A percentile compares a stretch with the other conserved stretches of the same genome.
Evolutionary conservation across 192 early-diverging fungal genomes (phyloP).

Genomic region (Backusella circina): DNA sequence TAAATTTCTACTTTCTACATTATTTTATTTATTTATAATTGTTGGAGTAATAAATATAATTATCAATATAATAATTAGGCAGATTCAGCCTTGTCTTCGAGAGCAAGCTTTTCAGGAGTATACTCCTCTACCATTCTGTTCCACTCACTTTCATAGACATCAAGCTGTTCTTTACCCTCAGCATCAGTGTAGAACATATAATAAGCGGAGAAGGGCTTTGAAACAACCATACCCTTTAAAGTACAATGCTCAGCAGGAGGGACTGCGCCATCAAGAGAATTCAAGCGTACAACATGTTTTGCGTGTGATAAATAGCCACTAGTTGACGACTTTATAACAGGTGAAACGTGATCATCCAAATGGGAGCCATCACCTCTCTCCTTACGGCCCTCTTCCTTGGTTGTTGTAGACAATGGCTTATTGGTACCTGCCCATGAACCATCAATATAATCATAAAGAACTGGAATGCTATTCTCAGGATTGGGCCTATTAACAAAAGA

Average conservation of each 20-base stretch:
- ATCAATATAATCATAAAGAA: conserved; percentile 16
- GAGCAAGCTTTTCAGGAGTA: conserved; percentile 6
- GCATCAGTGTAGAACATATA: conserved; percentile 19
- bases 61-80: neutral
- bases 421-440: conserved; percentile 19
- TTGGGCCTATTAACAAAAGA: conserved; percentile 10
- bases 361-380: conserved; percentile 18
- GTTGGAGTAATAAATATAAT: neutral
- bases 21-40: neutral
- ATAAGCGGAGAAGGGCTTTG: conserved; percentile 19
- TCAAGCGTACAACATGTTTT: conserved; percentile 13
- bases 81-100: neutral
- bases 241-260: conserved; percentile 3
- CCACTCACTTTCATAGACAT: neutral
- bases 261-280: conserved; percentile 9
- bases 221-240: conserved; percentile 9
- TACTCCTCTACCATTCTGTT: conserved; percentile 11
- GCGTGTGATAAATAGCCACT: conserved; percentile 23
- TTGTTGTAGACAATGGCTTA: conserved; percentile 13
- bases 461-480: conserved; percentile 1
- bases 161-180: neutral
- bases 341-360: conserved; percentile 21
- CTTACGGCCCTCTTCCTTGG: conserved; percentile 10
- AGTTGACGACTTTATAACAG: conserved; percentile 4
- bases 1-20: neutral